phyloP scores from a whole-genome alignment of 2,329 filamentous ascomycete species.

The Hypoxylon sp. region DNA sequence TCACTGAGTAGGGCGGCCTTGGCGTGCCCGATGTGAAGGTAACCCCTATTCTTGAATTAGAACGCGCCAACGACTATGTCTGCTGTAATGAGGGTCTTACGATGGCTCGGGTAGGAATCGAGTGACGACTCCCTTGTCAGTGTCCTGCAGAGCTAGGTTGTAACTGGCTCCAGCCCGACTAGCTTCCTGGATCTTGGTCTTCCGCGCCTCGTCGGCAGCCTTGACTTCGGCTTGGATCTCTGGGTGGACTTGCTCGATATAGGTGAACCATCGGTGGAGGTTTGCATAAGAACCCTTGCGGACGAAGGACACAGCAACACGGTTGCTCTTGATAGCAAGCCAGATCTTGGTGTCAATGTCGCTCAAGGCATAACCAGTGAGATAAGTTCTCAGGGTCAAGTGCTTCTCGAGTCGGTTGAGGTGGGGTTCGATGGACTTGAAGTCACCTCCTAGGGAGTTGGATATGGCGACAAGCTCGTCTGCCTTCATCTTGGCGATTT shows the following conservation, averaged over 20 bases:
- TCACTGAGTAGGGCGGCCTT: constrained; percentile 95
- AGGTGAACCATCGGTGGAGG: constrained; percentile 88
- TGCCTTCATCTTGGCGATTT: constrained; percentile 65
- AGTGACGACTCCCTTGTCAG: constrained; percentile 90
- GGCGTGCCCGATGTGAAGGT: constrained; percentile 95
- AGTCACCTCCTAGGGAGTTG: constrained; percentile 73
- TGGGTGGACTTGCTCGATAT: constrained; percentile 84
- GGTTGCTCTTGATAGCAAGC: constrained; percentile 85
- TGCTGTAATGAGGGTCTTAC: constrained; percentile 60
- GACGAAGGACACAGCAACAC: constrained; percentile 84
- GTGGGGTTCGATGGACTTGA: constrained; percentile 83
- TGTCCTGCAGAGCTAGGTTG: constrained; percentile 87
- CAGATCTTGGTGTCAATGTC: constrained; percentile 86
- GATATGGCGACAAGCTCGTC: constrained; percentile 69
- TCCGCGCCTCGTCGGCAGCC: constrained; percentile 75
- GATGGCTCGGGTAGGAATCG: constrained; percentile 96
- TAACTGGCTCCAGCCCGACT: constrained; percentile 88
- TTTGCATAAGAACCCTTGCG: constrained; percentile 84
- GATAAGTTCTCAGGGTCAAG: constrained; percentile 86
- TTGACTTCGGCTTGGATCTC: constrained; percentile 81
- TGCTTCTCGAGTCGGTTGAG: constrained; percentile 87
- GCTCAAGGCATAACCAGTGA: constrained; percentile 84
- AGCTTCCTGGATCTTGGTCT: constrained; percentile 76
- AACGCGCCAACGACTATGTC: background rate
- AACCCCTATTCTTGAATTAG: constrained; percentile 67